Conservation (phyloP, 2,329 filamentous ascomycete species). For the Fusarium sublunatum region DNA sequence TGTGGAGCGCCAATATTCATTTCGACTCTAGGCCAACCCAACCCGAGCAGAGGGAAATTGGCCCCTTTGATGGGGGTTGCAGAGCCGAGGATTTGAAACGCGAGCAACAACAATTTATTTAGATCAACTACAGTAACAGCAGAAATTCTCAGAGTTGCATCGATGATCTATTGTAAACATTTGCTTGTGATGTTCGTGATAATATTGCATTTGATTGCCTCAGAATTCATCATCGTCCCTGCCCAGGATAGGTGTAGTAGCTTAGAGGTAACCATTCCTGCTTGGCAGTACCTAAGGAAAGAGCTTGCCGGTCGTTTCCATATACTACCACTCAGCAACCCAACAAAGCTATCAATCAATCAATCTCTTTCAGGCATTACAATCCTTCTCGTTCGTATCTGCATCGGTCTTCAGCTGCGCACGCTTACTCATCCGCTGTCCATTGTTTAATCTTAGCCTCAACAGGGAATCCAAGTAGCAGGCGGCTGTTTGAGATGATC, state of each 20-base stretch:
- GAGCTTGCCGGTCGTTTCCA: conserved; percentile 12
- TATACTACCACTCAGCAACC: conserved; percentile 16
- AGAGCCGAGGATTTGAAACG: conserved; percentile 35
- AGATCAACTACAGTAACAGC: conserved; percentile 30
- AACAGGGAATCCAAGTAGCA: conserved; percentile 38
- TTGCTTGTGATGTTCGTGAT: neutral
- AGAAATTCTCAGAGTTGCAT: conserved; percentile 10
- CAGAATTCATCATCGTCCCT: neutral
- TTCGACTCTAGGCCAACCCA: conserved; percentile 31
- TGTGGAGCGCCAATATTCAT: conserved; percentile 36
- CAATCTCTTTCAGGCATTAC: conserved; percentile 20
- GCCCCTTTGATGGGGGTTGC: conserved; percentile 23
- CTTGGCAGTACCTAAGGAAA: conserved; percentile 17
- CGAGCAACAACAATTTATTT: conserved; percentile 26
- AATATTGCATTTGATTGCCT: conserved; percentile 4
- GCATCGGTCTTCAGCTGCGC: conserved; percentile 6
- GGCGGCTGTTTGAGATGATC: conserved; percentile 31
- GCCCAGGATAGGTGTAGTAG: neutral
- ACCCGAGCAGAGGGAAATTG: conserved; percentile 37
- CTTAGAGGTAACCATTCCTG: neutral
- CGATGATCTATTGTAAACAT: neutral
- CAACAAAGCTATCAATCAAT: conserved; percentile 8
- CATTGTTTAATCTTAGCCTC: conserved; percentile 20
- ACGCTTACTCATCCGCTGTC: conserved; percentile 31
- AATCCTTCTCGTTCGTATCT: conserved; percentile 28